phyloP scores from a whole-genome alignment of 768 basidiomycete genomes.

The Paxillus rubicundulus region DNA sequence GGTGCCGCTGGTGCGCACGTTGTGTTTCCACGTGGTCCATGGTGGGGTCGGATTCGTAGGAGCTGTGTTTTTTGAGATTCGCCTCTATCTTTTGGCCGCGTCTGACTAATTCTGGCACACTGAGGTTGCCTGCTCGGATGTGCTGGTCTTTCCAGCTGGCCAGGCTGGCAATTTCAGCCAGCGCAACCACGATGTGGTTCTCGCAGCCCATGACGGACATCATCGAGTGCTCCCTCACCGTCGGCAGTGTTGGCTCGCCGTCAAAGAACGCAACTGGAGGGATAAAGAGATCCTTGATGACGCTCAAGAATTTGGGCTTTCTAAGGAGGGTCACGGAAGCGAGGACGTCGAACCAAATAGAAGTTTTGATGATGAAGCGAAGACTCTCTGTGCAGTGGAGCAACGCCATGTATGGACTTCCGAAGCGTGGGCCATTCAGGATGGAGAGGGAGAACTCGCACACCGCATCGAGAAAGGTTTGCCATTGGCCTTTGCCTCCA shows the following conservation, averaged over 20 bases:
- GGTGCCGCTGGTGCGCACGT: slow-evolving; percentile 36
- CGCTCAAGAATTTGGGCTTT: slow-evolving; percentile 53
- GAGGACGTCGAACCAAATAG: slow-evolving; percentile 86
- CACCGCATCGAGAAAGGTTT: slow-evolving; percentile 61
- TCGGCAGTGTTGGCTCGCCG: slow-evolving; percentile 39
- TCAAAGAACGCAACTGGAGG: slow-evolving; percentile 17
- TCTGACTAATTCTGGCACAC: slow-evolving; percentile 57
- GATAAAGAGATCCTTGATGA: slow-evolving; percentile 57
- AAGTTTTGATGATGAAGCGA: slow-evolving; percentile 77
- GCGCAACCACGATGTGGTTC: slow-evolving; percentile 72
- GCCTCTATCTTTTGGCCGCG: slow-evolving; percentile 52
- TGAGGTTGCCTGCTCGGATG: slow-evolving; percentile 43
- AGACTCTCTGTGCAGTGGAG: slow-evolving; percentile 45
- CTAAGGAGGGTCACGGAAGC: slow-evolving; percentile 69
- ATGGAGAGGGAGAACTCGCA: slow-evolving; percentile 50
- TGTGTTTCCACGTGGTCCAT: slow-evolving; percentile 3
- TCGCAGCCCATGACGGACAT: slow-evolving; percentile 83
- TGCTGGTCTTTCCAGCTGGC: slow-evolving; percentile 61
- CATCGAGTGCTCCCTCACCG: slow-evolving; percentile 57
- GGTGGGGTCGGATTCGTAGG: neutral
- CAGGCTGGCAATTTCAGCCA: slow-evolving; percentile 70
- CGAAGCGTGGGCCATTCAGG: slow-evolving; percentile 38
- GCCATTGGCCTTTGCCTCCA: slow-evolving; percentile 72
- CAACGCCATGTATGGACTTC: slow-evolving; percentile 46
- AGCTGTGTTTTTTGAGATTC: slow-evolving; percentile 24